Evolutionary conservation across 208 protist species (phyloP), one percentile per base, ranked within the genome.

Genomic region (Crithidia bombi): DNA sequence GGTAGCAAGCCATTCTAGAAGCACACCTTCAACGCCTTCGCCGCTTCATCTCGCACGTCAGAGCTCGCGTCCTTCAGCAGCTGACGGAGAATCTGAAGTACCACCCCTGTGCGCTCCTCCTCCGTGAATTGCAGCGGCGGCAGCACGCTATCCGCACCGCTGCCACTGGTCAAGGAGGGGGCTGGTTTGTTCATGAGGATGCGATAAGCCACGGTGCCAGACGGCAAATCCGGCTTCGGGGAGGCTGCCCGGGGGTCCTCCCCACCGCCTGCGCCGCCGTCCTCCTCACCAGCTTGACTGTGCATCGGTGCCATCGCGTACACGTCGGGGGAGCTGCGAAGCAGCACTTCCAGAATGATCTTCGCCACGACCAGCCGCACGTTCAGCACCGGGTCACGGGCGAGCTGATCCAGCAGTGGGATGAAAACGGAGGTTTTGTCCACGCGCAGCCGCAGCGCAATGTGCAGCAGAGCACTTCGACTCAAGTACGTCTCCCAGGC

Each of bases 321-420:
- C 44, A 43, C 62, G 17, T 64, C 70, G 1, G 59, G 32, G 4
- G 64, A n/a, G 73, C 69, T 65, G 50, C 54, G 56, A 32, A 81
- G 30, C 5, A 95, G 79, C 46, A 93, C 76, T 38, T 81, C 75
- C 33, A 72, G 74, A 32, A 92, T 74, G 21, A 82, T 75, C 78
- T 92, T 93, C 10, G 85, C 87, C 15, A 93, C 90, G 21, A 90
- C 78, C 38, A 93, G 72, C 12, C 90, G 83, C 33, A 95, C 90
- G 44, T 95, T 95, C 28, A 92, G 50, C 26, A 95, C 86, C 7
- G 71, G 56, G 59, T 95, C 90, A 21, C 85, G 82, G 0, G 82
- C 80, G 3, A 91, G 78, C 32, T 92, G 72, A 47, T 92, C 79
- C 4, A 95, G 68, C 0, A 95, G 62, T n/a, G 90, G 86, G 39